These are phyloP conservation scores for Brettanomyces nanus DNA, from an alignment of 805 yeast species.

Conservation along the genomic window DNA sequence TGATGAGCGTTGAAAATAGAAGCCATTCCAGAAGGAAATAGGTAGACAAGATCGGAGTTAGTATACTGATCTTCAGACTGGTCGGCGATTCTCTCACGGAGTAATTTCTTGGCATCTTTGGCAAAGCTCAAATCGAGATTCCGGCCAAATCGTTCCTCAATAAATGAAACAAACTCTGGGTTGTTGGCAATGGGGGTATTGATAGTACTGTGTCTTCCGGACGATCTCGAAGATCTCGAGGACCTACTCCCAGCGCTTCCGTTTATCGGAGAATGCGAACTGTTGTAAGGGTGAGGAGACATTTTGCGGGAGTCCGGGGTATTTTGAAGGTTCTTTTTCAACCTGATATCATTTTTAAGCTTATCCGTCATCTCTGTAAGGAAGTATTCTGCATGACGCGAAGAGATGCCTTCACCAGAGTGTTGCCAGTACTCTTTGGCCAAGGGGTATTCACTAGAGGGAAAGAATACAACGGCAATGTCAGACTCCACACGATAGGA, in stretches of 20 bases:
- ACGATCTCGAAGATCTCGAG: conserved; percentile 22
- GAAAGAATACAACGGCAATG: conserved; percentile 75
- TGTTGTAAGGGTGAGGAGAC: neutral
- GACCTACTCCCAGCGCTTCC: conserved; percentile 4
- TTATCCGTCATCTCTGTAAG: conserved; percentile 47
- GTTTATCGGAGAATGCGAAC: neutral
- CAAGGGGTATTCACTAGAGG: conserved; percentile 43
- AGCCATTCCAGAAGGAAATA: conserved; percentile 91
- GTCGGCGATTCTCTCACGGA: conserved; percentile 68
- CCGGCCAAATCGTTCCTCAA: conserved; percentile 89
- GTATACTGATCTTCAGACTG: conserved; percentile 24
- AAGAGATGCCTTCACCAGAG: conserved; percentile 93
- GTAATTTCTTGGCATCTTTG: conserved; percentile 63
- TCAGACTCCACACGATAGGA: conserved; percentile 55
- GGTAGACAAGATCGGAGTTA: conserved; percentile 62
- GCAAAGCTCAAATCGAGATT: conserved; percentile 74
- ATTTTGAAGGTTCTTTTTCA: conserved; percentile 6
- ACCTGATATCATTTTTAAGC: conserved; percentile 19
- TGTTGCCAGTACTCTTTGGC: conserved; percentile 96
- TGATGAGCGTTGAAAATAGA: conserved; percentile 78
- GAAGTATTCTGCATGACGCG: conserved; percentile 81
- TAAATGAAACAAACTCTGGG: conserved; percentile 54
- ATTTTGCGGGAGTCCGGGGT: neutral
- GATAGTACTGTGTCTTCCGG: conserved; percentile 6
- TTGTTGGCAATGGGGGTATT: conserved; percentile 8